Conservation (phyloP, 306 rosid genomes). For the Mimosa pudica region DNA sequence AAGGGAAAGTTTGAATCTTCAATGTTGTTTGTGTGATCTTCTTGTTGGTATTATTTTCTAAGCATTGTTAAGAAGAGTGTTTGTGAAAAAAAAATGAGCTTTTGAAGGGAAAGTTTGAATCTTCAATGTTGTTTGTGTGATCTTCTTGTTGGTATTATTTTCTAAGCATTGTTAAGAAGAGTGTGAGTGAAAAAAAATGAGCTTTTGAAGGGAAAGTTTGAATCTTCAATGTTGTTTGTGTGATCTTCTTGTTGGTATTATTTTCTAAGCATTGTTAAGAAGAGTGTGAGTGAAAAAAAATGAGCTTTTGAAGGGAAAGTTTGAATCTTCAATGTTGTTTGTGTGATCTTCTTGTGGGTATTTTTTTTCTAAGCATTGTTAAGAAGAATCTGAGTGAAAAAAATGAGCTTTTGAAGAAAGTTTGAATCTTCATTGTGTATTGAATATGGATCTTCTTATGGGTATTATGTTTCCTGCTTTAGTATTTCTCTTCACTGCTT, state of each 20-base stretch:
- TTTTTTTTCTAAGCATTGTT: constrained; percentile 19
- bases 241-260: too few species aligned
- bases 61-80: background rate
- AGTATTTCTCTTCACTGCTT: constrained; percentile 31
- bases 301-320: too few species aligned
- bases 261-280: background rate
- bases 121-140: background rate
- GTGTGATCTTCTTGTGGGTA: constrained; percentile 23
- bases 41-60: constrained; percentile 20
- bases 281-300: background rate
- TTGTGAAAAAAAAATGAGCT: too few species aligned
- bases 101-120: too few species aligned
- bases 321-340: background rate
- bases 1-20: background rate
- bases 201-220: too few species aligned
- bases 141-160: constrained; percentile 30
- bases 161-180: too few species aligned
- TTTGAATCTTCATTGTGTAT: background rate
- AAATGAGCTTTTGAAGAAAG: too few species aligned
- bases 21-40: constrained; percentile 29
- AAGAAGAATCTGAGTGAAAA: background rate
- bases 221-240: too few species aligned
- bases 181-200: too few species aligned
- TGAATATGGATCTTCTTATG: constrained; percentile 38
- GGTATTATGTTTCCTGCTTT: constrained; percentile 24